A percentile compares a stretch with the other conserved stretches of the same genome.
Evolutionary conservation across 2,329 filamentous ascomycete genomes (phyloP).

Genomic region (Tricladium varicosporioides): DNA sequence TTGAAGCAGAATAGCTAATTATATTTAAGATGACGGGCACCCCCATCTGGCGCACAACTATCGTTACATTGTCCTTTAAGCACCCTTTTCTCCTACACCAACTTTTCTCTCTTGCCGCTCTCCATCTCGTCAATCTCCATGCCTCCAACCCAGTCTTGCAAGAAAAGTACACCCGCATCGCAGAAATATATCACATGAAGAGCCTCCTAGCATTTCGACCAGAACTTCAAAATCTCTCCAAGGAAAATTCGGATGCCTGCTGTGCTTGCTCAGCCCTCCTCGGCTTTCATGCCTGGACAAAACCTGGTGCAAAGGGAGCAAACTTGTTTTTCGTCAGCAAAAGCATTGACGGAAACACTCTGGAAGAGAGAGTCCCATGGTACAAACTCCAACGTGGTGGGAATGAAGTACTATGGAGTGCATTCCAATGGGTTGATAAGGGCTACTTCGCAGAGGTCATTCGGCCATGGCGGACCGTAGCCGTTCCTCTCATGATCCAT

Average conservation of each 20-base stretch:
- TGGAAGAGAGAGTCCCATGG: constrained; percentile 25
- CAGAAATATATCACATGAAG: constrained; percentile 29
- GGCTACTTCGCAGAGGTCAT: constrained; percentile 19
- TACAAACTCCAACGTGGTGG: constrained; percentile 28
- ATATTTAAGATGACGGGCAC: constrained; percentile 8
- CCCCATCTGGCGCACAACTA: constrained; percentile 5
- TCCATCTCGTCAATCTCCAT: constrained; percentile 31
- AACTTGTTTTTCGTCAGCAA: constrained; percentile 23
- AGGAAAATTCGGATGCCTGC: constrained; percentile 29
- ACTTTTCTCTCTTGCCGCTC: constrained; percentile 32
- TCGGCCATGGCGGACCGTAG: not conserved
- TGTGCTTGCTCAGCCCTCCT: constrained; percentile 29
- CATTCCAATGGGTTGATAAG: constrained; percentile 13
- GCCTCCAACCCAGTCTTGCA: constrained; percentile 9
- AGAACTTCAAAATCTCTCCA: constrained; percentile 44
- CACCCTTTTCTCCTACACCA: constrained; percentile 33
- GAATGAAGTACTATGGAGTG: constrained; percentile 8
- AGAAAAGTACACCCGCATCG: constrained; percentile 27
- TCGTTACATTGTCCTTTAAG: constrained; percentile 10
- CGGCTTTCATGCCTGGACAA: constrained; percentile 32
- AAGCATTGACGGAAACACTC: constrained; percentile 24
- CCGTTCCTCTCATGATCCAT: not conserved
- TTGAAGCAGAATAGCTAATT: no score
- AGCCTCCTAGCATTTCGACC: constrained; percentile 28
- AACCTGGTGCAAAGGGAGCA: constrained; percentile 2